These are phyloP conservation scores for Beverwykella pulmonaria DNA, from an alignment of 495 filamentous ascomycete species.

Conservation along the genomic window DNA sequence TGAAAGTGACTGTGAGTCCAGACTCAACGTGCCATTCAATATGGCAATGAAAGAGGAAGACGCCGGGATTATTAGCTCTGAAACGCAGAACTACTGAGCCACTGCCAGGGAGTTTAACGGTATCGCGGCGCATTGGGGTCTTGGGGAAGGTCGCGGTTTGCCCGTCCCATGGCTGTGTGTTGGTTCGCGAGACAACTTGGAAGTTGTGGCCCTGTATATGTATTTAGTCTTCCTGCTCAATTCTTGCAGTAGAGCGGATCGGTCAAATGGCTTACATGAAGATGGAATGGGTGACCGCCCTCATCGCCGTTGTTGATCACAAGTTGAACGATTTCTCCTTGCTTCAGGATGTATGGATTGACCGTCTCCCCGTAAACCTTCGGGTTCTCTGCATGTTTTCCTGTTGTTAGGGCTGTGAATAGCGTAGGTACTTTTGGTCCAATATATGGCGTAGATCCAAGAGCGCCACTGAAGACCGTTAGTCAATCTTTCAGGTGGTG, in stretches of 20 bases:
- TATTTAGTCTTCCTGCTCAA: no score
- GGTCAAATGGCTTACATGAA: not conserved
- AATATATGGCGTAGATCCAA: constrained; percentile 15
- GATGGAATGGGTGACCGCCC: constrained; percentile 44
- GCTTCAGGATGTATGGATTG: constrained; percentile 66
- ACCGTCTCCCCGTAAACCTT: constrained; percentile 72
- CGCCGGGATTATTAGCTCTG: constrained; percentile 66
- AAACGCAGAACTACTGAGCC: constrained; percentile 52
- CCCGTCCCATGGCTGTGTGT: constrained; percentile 50
- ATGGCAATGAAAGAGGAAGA: constrained; percentile 75
- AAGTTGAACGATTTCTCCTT: constrained; percentile 72
- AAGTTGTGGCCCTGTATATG: constrained; percentile 82
- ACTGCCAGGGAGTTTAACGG: constrained; percentile 52
- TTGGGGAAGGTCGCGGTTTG: constrained; percentile 44
- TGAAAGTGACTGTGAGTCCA: constrained; percentile 68
- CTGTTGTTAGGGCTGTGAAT: constrained; percentile 70
- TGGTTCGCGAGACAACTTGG: constrained; percentile 64
- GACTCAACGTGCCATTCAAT: constrained; percentile 61
- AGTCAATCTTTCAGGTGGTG: not conserved
- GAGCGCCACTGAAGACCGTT: not conserved
- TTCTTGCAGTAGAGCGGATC: not conserved
- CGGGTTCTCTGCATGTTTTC: constrained; percentile 61
- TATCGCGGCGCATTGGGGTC: constrained; percentile 60
- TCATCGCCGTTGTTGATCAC: constrained; percentile 56
- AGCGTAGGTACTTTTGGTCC: constrained; percentile 45